A percentile compares a stretch with the other conserved stretches of the same genome.
phyloP scores from a whole-genome alignment of 345 rosid genomes.

The Iberis pinnata region DNA sequence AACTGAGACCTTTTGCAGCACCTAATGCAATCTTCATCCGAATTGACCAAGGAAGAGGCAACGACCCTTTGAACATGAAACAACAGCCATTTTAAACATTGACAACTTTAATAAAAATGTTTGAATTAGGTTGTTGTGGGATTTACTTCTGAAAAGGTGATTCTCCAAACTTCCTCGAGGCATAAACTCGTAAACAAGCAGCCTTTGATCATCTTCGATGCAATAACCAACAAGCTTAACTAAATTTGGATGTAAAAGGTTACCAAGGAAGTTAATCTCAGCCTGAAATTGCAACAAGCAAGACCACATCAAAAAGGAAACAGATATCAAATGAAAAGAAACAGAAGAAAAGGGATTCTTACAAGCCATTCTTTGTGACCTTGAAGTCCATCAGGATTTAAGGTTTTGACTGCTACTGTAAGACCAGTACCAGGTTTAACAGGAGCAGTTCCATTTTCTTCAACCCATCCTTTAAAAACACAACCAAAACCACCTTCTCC shows the following conservation, averaged over 20 bases:
- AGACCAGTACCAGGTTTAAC: conserved; percentile 97
- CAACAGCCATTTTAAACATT: neutral
- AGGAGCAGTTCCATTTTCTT: conserved; percentile 96
- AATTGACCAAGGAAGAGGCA: conserved; percentile 83
- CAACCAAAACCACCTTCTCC: conserved; percentile 99
- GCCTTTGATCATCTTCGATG: conserved; percentile 58
- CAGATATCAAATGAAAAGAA: neutral
- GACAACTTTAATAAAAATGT: neutral
- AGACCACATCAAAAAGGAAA: conserved; percentile 1
- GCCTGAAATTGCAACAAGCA: conserved; percentile 44
- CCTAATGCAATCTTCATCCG: conserved; percentile 81
- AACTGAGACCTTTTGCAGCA: conserved; percentile 76
- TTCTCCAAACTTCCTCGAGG: conserved; percentile 66
- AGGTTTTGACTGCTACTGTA: conserved; percentile 93
- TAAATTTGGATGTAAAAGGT: conserved; percentile 50
- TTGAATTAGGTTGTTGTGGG: conserved; percentile 1
- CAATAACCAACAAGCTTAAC: conserved; percentile 54
- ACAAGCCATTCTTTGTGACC: conserved; percentile 99
- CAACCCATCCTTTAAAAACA: conserved; percentile 94
- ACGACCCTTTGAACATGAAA: conserved; percentile 44
- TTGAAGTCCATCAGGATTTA: conserved; percentile 96
- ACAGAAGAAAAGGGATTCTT: conserved; percentile 15
- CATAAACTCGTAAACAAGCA: conserved; percentile 61
- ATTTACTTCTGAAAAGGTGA: conserved; percentile 57
- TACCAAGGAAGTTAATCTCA: conserved; percentile 64